These are phyloP conservation scores for Xylariaceae sp. DNA, from an alignment of 2,329 filamentous ascomycete genomes.

Conservation along the genomic window DNA sequence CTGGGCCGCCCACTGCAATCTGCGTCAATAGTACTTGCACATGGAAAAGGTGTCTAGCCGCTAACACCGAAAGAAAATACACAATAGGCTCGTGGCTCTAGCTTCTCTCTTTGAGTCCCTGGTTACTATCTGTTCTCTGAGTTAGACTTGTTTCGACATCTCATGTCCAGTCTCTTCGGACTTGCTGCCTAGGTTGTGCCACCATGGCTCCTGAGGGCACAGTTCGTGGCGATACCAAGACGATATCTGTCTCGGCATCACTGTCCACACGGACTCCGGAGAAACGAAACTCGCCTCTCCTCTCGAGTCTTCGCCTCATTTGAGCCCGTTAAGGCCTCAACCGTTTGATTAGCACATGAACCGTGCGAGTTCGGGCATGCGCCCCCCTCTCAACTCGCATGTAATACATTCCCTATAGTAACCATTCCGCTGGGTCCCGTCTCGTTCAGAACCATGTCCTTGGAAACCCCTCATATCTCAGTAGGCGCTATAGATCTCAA, in stretches of 20 bases:
- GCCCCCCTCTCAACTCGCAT: neutral
- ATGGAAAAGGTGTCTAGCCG: neutral
- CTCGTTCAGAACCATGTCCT: neutral
- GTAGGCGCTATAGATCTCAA: neutral
- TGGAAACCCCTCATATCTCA: neutral
- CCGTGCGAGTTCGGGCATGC: slow-evolving; percentile 16
- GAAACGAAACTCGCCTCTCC: slow-evolving; percentile 1
- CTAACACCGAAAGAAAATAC: neutral
- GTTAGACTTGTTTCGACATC: neutral
- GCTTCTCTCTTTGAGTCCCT: neutral
- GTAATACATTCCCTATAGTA: neutral
- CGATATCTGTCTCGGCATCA: slow-evolving; percentile 11
- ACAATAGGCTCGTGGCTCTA: neutral
- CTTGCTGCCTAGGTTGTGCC: neutral
- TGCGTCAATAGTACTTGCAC: neutral
- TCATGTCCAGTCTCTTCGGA: neutral
- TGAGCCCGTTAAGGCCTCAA: slow-evolving; percentile 1
- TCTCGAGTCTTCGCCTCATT: slow-evolving; percentile 11
- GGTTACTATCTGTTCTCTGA: neutral
- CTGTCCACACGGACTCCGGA: neutral
- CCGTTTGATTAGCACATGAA: slow-evolving; percentile 19
- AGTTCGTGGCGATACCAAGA: neutral
- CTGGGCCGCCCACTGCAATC: neutral
- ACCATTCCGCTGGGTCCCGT: neutral
- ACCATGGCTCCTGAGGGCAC: neutral